These are phyloP conservation scores for Aspergillus versicolor DNA, from an alignment of 2,329 filamentous ascomycete species.

Conservation along the genomic window DNA sequence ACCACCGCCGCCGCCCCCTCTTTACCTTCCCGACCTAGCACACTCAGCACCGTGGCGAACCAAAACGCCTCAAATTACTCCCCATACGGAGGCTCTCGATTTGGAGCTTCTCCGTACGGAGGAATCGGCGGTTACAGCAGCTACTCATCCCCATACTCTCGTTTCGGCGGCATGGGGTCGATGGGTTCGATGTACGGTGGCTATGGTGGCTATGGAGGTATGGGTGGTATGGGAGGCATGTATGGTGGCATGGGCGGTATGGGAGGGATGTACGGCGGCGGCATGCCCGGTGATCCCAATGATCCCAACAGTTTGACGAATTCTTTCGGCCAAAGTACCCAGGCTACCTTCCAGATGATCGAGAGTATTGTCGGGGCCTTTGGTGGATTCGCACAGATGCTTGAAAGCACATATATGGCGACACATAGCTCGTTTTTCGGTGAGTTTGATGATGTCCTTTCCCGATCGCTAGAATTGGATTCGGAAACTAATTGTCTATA, in stretches of 20 bases:
- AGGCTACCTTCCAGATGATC: slow-evolving; percentile 96
- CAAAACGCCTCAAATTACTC: slow-evolving; percentile 85
- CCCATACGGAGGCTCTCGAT: slow-evolving; percentile 56
- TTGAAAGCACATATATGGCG: slow-evolving; percentile 99
- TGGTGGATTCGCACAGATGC: slow-evolving; percentile 97
- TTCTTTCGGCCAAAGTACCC: slow-evolving; percentile 89
- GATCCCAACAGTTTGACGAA: slow-evolving; percentile 94
- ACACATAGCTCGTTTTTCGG: slow-evolving; percentile 98
- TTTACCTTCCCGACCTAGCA: slow-evolving; percentile 76
- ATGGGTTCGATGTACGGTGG: not conserved
- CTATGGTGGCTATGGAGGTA: not conserved
- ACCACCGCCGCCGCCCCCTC: slow-evolving; percentile 58
- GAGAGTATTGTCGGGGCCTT: slow-evolving; percentile 96
- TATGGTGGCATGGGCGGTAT: not conserved
- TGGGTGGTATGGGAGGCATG: not conserved
- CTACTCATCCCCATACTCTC: slow-evolving; percentile 58
- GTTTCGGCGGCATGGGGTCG: slow-evolving; percentile 49
- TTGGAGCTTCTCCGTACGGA: slow-evolving; percentile 53
- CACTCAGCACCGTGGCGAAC: slow-evolving; percentile 76
- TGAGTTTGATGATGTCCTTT: slow-evolving; percentile 49
- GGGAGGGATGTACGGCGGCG: slow-evolving; percentile 24
- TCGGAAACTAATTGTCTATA: slow-evolving; percentile 34
- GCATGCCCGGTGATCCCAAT: slow-evolving; percentile 65
- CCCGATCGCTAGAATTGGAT: not conserved
- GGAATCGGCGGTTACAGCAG: slow-evolving; percentile 51